Percentiles rank a stretch among this genome's conserved stretches.
These are phyloP conservation scores for Mesembryanthemum crystallinum DNA, from an alignment of 148 eudicot genomes.

Conservation along the genomic window DNA sequence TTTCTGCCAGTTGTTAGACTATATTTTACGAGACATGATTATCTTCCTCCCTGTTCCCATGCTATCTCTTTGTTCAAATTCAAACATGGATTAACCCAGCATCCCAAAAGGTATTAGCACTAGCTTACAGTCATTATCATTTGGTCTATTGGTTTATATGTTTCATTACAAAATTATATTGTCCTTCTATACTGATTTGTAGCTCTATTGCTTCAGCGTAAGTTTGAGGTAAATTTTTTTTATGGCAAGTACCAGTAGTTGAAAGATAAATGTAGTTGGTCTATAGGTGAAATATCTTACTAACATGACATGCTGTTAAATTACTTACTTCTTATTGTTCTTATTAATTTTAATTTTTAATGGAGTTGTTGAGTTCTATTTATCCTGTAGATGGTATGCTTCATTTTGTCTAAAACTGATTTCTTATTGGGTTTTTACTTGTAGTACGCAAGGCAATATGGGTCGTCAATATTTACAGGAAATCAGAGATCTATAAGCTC, in stretches of 20 bases:
- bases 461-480: conserved; percentile 5
- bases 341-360: neutral
- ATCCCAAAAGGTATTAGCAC: neutral
- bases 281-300: neutral
- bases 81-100: neutral
- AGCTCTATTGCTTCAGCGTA: neutral
- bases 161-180: neutral
- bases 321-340: neutral
- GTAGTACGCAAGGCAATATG: conserved; percentile 21
- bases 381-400: neutral
- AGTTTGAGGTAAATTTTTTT: neutral
- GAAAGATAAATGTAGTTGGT: too few species aligned
- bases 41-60: neutral
- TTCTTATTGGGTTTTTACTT: neutral
- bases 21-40: neutral
- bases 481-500: conserved; percentile 14
- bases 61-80: neutral
- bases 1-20: neutral
- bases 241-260: neutral
- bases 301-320: neutral
- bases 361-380: conserved; percentile 2
- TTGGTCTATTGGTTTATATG: neutral
- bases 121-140: neutral
- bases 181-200: neutral
- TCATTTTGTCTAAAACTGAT: conserved; percentile 12